Conservation (phyloP, 768 basidiomycete genomes). For the Trametes punicea region DNA sequence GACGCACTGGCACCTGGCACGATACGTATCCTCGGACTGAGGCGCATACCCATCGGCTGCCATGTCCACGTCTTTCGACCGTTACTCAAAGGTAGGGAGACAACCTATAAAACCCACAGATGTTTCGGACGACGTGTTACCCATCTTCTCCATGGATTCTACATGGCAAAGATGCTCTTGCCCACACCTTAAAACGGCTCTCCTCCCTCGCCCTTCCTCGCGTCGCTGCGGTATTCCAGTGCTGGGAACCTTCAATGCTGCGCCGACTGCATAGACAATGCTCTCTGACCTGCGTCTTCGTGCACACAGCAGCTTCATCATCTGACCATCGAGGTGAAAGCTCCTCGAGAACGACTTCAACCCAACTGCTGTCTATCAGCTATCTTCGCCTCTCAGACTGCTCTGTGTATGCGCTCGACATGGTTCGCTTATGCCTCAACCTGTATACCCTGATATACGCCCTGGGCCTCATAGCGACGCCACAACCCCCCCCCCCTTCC, state of each 20-base stretch:
- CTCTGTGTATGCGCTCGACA: background rate
- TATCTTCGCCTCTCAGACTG: background rate
- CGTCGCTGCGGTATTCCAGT: background rate
- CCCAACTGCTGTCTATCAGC: background rate
- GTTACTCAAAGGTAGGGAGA: too few species aligned
- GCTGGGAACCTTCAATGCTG: background rate
- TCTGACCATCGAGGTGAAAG: background rate
- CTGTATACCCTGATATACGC: background rate
- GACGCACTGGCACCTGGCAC: too few species aligned
- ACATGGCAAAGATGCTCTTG: background rate
- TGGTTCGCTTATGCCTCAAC: constrained; percentile 1
- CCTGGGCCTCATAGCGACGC: background rate
- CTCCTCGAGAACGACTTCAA: background rate
- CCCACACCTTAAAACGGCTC: background rate
- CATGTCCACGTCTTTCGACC: too few species aligned
- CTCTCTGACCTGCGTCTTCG: background rate
- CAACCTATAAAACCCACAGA: background rate
- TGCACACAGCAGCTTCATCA: background rate
- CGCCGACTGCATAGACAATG: background rate
- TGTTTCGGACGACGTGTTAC: constrained; percentile 3
- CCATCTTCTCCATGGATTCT: background rate
- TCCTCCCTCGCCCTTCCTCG: background rate
- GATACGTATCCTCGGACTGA: too few species aligned
- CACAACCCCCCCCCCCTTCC: too few species aligned
- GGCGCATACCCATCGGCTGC: background rate